Conservation (phyloP, 768 basidiomycete genomes). For the Lanmaoa rubissima region DNA sequence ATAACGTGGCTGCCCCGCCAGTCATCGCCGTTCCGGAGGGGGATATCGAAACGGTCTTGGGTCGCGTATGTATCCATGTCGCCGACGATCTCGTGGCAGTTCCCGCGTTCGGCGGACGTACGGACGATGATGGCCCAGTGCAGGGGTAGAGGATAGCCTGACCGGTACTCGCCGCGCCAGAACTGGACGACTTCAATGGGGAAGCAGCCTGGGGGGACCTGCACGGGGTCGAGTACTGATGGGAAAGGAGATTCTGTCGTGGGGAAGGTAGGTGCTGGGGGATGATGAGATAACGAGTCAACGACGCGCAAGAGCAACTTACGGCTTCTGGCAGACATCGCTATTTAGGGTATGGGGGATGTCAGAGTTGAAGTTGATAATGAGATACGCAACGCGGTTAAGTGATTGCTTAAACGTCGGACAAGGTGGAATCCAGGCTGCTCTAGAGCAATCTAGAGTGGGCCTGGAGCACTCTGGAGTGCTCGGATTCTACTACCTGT, state of each 20-base stretch:
- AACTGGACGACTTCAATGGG: conserved; percentile 30
- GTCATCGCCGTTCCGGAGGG: conserved; percentile 6
- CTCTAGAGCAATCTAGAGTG: too few relatives aligned
- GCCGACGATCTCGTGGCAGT: conserved; percentile 30
- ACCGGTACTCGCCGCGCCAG: conserved; percentile 26
- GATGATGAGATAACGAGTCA: not conserved
- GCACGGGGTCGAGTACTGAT: conserved; percentile 14
- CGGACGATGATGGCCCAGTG: conserved; percentile 31
- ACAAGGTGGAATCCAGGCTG: too few relatives aligned
- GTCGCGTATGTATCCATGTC: conserved; percentile 23
- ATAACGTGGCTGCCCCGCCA: conserved; percentile 30
- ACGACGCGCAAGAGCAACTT: not conserved
- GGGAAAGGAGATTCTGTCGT: not conserved
- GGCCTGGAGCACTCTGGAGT: too few relatives aligned
- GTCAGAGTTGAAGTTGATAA: not conserved
- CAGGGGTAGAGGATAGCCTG: conserved; percentile 15
- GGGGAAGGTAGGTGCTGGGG: not conserved
- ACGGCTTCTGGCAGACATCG: conserved; percentile 5
- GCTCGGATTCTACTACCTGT: too few relatives aligned
- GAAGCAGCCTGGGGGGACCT: conserved; percentile 14
- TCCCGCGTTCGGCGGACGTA: conserved; percentile 18
- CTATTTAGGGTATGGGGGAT: not conserved
- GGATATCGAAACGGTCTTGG: conserved; percentile 15
- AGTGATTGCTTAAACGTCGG: too few relatives aligned
- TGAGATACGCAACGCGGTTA: too few relatives aligned